phyloP scores from a whole-genome alignment of 345 rosid species.

The Nephelium lappaceum region DNA sequence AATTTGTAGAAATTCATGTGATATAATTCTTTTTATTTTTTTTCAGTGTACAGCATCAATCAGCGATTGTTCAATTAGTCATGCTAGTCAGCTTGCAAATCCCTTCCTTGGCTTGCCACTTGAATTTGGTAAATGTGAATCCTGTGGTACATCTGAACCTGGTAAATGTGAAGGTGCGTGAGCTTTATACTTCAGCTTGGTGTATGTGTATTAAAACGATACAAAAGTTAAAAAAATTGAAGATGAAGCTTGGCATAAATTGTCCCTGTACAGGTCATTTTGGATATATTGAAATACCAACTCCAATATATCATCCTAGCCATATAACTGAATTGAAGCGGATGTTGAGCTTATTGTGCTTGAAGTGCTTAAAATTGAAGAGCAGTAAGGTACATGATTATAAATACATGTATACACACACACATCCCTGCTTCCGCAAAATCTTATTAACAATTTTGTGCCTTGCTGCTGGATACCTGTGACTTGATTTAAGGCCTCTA shows the following conservation, averaged over 20 bases:
- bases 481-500: neutral
- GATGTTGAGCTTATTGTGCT: conserved; percentile 75
- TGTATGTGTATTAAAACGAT: neutral
- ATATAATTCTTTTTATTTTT: neutral
- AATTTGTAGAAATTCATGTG: conserved; percentile 5
- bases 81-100: conserved; percentile 77
- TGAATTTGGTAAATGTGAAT: conserved; percentile 86
- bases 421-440: neutral
- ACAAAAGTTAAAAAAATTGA: conserved; percentile 6
- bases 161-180: conserved; percentile 85
- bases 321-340: conserved; percentile 76
- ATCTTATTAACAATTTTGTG: neutral
- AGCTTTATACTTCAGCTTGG: neutral
- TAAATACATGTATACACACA: neutral
- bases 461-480: neutral
- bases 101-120: conserved; percentile 91
- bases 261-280: conserved; percentile 73
- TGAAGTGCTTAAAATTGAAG: conserved; percentile 85
- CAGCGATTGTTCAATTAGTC: conserved; percentile 69
- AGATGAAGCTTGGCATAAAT: conserved; percentile 16
- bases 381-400: conserved; percentile 57
- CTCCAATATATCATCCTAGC: conserved; percentile 88
- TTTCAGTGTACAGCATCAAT: conserved; percentile 67
- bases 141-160: conserved; percentile 85
- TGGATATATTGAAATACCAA: conserved; percentile 83